Conservation (phyloP, 2,329 filamentous ascomycete species). For the Bipolaris zeicola region DNA sequence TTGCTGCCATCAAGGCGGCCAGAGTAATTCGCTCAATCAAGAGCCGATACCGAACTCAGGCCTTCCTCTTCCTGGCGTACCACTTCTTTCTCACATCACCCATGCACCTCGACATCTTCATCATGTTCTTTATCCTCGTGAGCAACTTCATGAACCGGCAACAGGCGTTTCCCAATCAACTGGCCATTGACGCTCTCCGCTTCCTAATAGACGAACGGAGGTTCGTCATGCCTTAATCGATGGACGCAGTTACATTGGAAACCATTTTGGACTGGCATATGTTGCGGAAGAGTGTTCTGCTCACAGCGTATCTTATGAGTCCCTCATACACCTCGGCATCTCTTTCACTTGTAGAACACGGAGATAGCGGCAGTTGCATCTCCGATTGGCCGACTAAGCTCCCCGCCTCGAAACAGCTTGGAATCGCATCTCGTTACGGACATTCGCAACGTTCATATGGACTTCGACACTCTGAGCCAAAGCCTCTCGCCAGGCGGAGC, state of each 20-base stretch:
- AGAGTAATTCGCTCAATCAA: slow-evolving; percentile 37
- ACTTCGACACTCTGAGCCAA: slow-evolving; percentile 44
- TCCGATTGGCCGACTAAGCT: slow-evolving; percentile 38
- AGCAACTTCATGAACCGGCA: slow-evolving; percentile 45
- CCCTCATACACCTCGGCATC: neutral
- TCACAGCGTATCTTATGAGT: neutral
- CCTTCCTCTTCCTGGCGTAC: slow-evolving; percentile 41
- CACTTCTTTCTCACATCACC: slow-evolving; percentile 43
- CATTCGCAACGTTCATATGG: slow-evolving; percentile 32
- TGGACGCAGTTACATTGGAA: no score
- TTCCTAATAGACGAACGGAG: slow-evolving; percentile 37
- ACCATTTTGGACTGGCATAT: neutral
- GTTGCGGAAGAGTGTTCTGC: neutral
- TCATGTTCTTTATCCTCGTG: slow-evolving; percentile 44
- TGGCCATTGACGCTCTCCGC: slow-evolving; percentile 34
- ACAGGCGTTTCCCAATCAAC: slow-evolving; percentile 34
- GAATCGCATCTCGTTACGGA: slow-evolving; percentile 14
- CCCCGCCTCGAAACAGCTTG: slow-evolving; percentile 31
- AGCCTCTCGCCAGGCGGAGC: slow-evolving; percentile 46
- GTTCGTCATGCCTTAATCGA: slow-evolving; percentile 28
- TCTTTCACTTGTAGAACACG: slow-evolving; percentile 13
- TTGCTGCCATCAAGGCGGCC: slow-evolving; percentile 29
- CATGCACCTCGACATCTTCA: slow-evolving; percentile 40
- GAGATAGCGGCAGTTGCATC: slow-evolving; percentile 25
- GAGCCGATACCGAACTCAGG: slow-evolving; percentile 38